Base-by-base conservation (phyloP, 2,329 filamentous ascomycete species). In the Anisogramma anomala region DNA sequence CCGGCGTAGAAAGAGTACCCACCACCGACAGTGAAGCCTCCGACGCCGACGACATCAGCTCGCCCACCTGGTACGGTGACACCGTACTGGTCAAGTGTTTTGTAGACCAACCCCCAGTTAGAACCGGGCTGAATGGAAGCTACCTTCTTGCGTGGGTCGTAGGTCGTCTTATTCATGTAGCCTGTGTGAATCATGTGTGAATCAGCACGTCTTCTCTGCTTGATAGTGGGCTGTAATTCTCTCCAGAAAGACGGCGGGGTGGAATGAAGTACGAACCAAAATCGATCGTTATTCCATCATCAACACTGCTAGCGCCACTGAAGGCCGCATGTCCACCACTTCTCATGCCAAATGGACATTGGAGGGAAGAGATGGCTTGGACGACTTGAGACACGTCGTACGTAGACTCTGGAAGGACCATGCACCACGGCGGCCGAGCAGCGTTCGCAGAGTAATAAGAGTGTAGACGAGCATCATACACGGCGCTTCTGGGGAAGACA, bases 1-100 rank as follows among this genome's bases (percentile, higher is more conserved):
- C 49, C 52, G 17, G 52, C 45, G 31, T 58, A 52, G 41, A 58
- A 59, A 0, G 54, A 58, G 34, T 58, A 58, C 4, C 51, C 51
- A 1, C 52, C 51, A 4, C 52, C 52, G 9, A 50, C 41, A 0
- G 44, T 35, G 13, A 54, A 54, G 2, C 52, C 52, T n/a, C 51
- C 51, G 3, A 49, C 48, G 1, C 52, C 52, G 9, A 54, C 52
- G 6, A 51, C 49, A 5, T 50, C 49, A 35, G 52, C 51, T 9
- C 52, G 39, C 1, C 51, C 52, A 13, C 51, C 52, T 19, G 48
- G 46, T 3, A 41, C 48, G 2, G 43, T 45, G n/a, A 54, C 47
- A 6, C 37, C 39, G n/a, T 49, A 31, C 2, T 41, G 38, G 2
- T 43, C 49, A 7, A 55, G 48, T 4, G 48, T 41, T 9, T 47